These are phyloP conservation scores for Teunomyces pallodes DNA, from an alignment of 805 yeast genomes.

Conservation along the genomic window DNA sequence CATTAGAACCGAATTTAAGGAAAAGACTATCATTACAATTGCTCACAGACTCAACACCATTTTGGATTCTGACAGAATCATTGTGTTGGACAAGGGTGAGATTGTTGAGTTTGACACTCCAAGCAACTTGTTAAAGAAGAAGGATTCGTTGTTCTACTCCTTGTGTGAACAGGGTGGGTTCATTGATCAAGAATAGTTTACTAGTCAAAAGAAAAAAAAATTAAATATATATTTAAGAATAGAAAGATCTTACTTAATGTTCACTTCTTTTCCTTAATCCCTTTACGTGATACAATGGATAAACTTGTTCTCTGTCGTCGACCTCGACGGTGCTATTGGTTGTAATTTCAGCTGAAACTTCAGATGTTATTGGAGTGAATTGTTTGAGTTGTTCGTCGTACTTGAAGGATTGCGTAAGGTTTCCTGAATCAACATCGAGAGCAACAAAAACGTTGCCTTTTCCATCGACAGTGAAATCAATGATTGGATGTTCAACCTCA, in stretches of 20 bases:
- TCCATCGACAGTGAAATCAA: constrained; percentile 25
- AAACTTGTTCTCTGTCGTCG: constrained; percentile 35
- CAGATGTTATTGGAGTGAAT: constrained; percentile 6
- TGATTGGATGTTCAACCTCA: constrained; percentile 19
- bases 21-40: constrained; percentile 77
- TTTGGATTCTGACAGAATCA: constrained; percentile 74
- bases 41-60: constrained; percentile 84
- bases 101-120: constrained; percentile 80
- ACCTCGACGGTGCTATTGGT: constrained; percentile 30
- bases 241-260: constrained; percentile 34
- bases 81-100: constrained; percentile 72
- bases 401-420: constrained; percentile 17
- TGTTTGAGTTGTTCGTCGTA: constrained; percentile 15
- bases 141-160: constrained; percentile 71
- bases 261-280: constrained; percentile 63
- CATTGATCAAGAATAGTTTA: constrained; percentile 18
- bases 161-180: constrained; percentile 82
- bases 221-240: not conserved
- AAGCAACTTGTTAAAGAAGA: constrained; percentile 58
- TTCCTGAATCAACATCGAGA: constrained; percentile 27
- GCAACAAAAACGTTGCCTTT: constrained; percentile 25
- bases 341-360: constrained; percentile 21
- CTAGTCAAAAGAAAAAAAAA: not conserved
- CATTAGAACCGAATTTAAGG: constrained; percentile 68
- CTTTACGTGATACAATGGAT: constrained; percentile 49